These are phyloP conservation scores for Orbilia quercus DNA, from an alignment of 2,329 filamentous ascomycete species.

Conservation along the genomic window DNA sequence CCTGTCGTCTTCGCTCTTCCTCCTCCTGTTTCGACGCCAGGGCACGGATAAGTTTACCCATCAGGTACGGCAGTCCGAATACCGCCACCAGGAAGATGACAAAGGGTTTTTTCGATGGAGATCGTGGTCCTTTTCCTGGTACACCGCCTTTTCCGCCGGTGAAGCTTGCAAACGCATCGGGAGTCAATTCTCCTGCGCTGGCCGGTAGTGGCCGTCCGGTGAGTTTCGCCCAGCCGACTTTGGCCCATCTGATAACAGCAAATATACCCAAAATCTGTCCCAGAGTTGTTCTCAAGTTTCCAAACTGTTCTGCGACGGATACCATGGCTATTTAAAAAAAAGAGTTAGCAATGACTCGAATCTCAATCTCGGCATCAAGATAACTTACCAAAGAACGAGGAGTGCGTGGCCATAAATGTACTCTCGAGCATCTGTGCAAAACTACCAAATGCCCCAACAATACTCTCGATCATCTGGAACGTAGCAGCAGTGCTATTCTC, in stretches of 20 bases:
- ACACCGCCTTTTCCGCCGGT: constrained; percentile 62
- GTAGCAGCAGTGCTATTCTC: constrained; percentile 94
- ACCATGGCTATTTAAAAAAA: constrained; percentile 79
- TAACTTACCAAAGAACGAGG: constrained; percentile 90
- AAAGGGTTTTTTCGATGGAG: constrained; percentile 92
- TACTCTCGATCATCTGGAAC: constrained; percentile 97
- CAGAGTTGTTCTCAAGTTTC: constrained; percentile 89
- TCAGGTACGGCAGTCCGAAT: constrained; percentile 93
- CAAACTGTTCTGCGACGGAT: constrained; percentile 95
- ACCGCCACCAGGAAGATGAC: constrained; percentile 95
- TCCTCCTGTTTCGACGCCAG: constrained; percentile 87
- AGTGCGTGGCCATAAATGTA: constrained; percentile 99
- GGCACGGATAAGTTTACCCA: constrained; percentile 92
- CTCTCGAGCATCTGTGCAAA: constrained; percentile 99
- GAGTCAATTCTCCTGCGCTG: constrained; percentile 85
- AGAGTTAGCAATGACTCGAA: constrained; percentile 56
- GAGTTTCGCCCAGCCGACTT: constrained; percentile 88
- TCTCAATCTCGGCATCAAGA: constrained; percentile 4
- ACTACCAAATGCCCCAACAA: constrained; percentile 94
- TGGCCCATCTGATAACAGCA: constrained; percentile 92
- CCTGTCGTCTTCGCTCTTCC: constrained; percentile 74
- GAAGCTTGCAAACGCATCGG: constrained; percentile 89
- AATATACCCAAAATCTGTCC: constrained; percentile 96
- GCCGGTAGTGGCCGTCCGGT: constrained; percentile 91
- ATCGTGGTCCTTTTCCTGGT: constrained; percentile 75